A percentile compares a stretch with the other conserved stretches of the same genome.
These are phyloP conservation scores for Sporothrix curviconia DNA, from an alignment of 2,329 filamentous ascomycete species.

Conservation along the genomic window DNA sequence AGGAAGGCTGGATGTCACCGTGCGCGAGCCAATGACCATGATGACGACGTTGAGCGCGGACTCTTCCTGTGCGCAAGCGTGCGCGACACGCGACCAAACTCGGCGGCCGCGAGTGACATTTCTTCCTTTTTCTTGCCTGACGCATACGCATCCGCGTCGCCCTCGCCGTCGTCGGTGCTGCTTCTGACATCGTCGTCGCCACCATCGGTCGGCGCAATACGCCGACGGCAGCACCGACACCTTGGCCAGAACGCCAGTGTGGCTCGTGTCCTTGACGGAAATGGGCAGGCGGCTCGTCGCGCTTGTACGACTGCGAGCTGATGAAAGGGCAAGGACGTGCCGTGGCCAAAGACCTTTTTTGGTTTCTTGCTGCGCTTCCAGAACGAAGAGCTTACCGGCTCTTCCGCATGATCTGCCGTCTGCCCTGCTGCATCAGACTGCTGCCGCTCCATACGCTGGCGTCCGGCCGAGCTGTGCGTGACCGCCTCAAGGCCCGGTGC, in stretches of 20 bases:
- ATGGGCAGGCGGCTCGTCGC: constrained; percentile 66
- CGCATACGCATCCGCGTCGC: not conserved
- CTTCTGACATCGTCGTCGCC: constrained; percentile 15
- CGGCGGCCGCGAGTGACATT: constrained; percentile 19
- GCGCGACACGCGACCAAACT: constrained; percentile 12
- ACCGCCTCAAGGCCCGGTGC: not conserved
- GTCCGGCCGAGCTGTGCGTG: not conserved
- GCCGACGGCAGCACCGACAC: constrained; percentile 58
- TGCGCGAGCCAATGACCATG: constrained; percentile 76
- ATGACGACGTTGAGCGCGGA: constrained; percentile 69
- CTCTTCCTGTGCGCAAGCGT: constrained; percentile 25
- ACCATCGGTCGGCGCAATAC: constrained; percentile 39
- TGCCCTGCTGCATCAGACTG: constrained; percentile 5
- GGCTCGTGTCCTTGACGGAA: constrained; percentile 62
- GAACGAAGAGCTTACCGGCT: not conserved
- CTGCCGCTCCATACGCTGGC: too few species aligned
- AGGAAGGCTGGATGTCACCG: constrained; percentile 79
- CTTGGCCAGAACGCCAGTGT: constrained; percentile 67
- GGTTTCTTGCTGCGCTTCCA: constrained; percentile 6
- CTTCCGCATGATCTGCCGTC: not conserved
- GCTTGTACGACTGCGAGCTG: constrained; percentile 35
- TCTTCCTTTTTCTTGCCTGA: not conserved
- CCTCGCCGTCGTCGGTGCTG: not conserved
- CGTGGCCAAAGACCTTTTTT: too few species aligned
- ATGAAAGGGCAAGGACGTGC: constrained; percentile 1